Evolutionary conservation across 257 asterid genomes (phyloP).

Genomic region (Solanum tarapatanum): DNA sequence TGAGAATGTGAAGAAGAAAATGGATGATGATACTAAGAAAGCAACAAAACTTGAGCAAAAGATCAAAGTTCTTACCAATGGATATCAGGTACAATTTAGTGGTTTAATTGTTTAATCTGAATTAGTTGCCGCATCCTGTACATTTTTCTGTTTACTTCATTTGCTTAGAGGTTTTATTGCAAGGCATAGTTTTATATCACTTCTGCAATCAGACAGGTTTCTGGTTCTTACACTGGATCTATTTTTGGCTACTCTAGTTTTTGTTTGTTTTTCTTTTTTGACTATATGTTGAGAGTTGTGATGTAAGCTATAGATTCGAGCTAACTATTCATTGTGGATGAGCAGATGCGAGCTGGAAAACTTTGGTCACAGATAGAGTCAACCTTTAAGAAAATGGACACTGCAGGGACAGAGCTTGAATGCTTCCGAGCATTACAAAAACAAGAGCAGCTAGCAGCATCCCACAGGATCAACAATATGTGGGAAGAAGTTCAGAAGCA

Average conservation of each 20-base stretch:
- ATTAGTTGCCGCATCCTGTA: background rate
- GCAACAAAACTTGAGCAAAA: slow-evolving; percentile 79
- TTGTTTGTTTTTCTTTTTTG: background rate
- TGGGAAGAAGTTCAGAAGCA: slow-evolving; percentile 99
- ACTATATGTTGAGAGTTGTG: background rate
- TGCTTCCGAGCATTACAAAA: slow-evolving; percentile 75
- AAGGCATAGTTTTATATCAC: background rate
- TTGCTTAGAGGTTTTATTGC: background rate
- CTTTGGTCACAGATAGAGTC: slow-evolving; percentile 72
- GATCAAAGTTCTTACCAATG: slow-evolving; percentile 80
- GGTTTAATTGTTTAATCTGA: background rate
- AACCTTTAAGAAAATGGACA: slow-evolving; percentile 73
- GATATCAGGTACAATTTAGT: slow-evolving; percentile 60
- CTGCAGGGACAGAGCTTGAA: slow-evolving; percentile 78
- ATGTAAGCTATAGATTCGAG: background rate
- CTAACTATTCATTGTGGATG: background rate
- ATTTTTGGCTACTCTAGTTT: background rate
- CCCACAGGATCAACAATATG: slow-evolving; percentile 61
- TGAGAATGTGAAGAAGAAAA: slow-evolving; percentile 69
- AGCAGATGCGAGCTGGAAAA: slow-evolving; percentile 69
- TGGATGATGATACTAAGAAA: slow-evolving; percentile 88
- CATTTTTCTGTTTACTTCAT: background rate
- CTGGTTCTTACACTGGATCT: background rate
- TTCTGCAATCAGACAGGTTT: background rate
- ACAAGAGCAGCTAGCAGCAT: slow-evolving; percentile 72